These are phyloP conservation scores for Gastrolobium villosum DNA, from an alignment of 306 rosid species.

Conservation along the genomic window DNA sequence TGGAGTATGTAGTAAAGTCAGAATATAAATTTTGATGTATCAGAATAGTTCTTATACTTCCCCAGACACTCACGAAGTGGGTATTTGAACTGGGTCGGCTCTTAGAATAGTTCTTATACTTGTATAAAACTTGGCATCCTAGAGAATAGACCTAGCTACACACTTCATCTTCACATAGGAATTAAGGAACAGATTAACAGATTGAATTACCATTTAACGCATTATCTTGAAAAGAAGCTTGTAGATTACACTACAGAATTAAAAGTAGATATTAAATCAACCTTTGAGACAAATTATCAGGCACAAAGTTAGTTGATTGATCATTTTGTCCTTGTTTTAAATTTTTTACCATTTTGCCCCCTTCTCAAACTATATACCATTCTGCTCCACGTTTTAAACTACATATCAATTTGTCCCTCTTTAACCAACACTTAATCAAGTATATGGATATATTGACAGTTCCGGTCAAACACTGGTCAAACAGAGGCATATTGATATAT, in stretches of 20 bases:
- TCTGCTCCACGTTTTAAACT: no score
- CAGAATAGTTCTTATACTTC: constrained; percentile 9
- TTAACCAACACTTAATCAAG: no score
- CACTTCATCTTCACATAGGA: background rate
- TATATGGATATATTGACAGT: no score
- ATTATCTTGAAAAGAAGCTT: constrained; percentile 20
- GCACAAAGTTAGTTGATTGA: background rate
- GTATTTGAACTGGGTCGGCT: no score
- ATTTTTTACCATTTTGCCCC: no score
- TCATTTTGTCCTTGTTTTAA: no score
- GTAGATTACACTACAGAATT: background rate
- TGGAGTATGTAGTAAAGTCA: constrained; percentile 11
- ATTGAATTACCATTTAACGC: constrained; percentile 1
- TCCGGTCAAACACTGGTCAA: no score
- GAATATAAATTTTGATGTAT: background rate
- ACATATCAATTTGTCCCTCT: no score
- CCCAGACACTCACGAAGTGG: no score
- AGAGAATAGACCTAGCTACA: background rate
- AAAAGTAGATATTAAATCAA: constrained; percentile 13
- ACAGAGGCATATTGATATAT: no score
- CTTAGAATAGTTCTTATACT: constrained; percentile 14
- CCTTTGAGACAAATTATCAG: background rate
- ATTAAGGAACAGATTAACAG: constrained; percentile 13
- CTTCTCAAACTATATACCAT: no score
- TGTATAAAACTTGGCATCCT: constrained; percentile 12